These are phyloP conservation scores for Linnemannia elongata DNA, from an alignment of 192 early-diverging fungal species.

Conservation along the genomic window DNA sequence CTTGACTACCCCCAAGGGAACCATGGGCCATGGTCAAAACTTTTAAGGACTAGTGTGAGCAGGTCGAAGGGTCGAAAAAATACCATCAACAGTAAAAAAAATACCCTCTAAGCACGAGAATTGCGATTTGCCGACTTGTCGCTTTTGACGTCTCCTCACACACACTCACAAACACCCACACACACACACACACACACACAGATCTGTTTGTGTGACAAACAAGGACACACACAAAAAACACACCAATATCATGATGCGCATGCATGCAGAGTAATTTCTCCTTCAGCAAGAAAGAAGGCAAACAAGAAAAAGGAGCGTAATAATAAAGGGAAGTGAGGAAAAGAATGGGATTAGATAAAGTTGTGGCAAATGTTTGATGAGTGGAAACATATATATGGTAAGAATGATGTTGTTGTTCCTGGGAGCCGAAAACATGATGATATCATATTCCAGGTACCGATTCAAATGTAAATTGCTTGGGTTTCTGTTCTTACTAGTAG, in stretches of 20 bases:
- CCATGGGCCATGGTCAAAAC: too few species aligned
- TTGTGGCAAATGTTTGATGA: background rate
- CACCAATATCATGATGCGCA: background rate
- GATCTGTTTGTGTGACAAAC: constrained; percentile 1
- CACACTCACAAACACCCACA: too few species aligned
- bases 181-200: too few species aligned
- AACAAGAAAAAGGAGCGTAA: background rate
- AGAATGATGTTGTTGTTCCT: too few species aligned
- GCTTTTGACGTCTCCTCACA: background rate
- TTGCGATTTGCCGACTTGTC: background rate
- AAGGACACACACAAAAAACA: background rate
- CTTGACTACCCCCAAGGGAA: too few species aligned
- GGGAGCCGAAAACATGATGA: too few species aligned
- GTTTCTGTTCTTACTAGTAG: too few species aligned
- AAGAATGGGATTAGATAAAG: background rate
- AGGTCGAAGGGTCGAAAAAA: background rate
- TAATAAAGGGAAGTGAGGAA: background rate
- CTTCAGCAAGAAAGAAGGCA: background rate
- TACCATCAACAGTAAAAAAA: background rate
- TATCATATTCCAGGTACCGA: too few species aligned
- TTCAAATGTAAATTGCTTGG: too few species aligned
- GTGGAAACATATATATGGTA: too few species aligned
- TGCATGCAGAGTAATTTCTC: constrained; percentile 5
- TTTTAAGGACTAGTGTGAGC: too few species aligned
- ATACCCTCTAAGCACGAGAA: background rate